Percentiles rank a stretch among this genome's conserved stretches.
These are phyloP conservation scores for Seminavis robusta DNA, from an alignment of 108 stramenopile species.

Conservation along the genomic window DNA sequence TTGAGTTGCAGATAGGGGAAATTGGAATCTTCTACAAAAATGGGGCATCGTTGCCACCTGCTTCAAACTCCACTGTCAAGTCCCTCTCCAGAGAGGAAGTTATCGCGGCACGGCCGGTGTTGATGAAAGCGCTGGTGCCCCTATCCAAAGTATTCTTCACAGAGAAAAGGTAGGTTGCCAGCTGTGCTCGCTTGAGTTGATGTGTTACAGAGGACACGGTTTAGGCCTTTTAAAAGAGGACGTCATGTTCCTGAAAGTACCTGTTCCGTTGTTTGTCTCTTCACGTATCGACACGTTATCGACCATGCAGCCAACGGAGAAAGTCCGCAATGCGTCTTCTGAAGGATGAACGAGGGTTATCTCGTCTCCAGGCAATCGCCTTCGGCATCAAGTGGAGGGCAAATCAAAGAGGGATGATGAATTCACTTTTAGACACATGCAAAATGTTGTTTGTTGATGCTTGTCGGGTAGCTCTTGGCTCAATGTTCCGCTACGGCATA, in stretches of 20 bases:
- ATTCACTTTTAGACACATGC: slow-evolving; percentile 20
- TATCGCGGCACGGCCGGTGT: slow-evolving; percentile 44
- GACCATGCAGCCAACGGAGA: slow-evolving; percentile 43
- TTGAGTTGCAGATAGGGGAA: slow-evolving; percentile 60
- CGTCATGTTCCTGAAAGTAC: no score
- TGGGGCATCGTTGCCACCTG: no score
- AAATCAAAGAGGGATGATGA: slow-evolving; percentile 29
- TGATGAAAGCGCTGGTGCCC: slow-evolving; percentile 58
- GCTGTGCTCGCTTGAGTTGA: neutral
- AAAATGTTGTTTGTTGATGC: slow-evolving; percentile 28
- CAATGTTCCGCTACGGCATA: no score
- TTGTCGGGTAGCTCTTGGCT: no score
- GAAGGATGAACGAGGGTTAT: slow-evolving; percentile 42
- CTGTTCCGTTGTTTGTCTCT: neutral
- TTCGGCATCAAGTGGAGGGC: slow-evolving; percentile 50
- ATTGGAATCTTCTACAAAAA: slow-evolving; percentile 61
- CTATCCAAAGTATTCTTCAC: slow-evolving; percentile 60
- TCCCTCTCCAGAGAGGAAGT: slow-evolving; percentile 58
- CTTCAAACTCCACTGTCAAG: slow-evolving; percentile 16
- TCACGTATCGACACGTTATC: neutral
- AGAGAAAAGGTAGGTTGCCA: slow-evolving; percentile 39
- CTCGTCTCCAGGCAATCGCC: slow-evolving; percentile 33
- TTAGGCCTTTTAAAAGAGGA: neutral
- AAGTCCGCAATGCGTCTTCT: slow-evolving; percentile 65
- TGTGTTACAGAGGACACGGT: neutral